Conservation (phyloP, 345 rosid genomes). For the Adansonia digitata region DNA sequence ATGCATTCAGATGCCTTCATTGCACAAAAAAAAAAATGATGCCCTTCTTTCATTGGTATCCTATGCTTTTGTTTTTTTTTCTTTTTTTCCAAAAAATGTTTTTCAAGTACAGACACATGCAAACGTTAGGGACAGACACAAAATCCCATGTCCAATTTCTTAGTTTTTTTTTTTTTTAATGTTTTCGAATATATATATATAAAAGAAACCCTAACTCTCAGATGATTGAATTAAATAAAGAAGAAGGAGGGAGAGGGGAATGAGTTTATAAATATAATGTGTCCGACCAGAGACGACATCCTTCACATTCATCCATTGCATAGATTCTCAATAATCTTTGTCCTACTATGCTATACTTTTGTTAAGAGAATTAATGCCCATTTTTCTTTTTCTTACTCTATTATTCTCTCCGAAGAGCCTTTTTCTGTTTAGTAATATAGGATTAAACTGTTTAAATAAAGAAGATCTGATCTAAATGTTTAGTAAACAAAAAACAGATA, state of each 20-base stretch:
- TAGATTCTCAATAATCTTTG: constrained; percentile 25
- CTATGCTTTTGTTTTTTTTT: no score
- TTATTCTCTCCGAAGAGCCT: not conserved
- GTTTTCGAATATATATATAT: not conserved
- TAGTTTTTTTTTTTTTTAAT: not conserved
- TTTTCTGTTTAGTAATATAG: not conserved
- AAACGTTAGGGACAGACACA: constrained; percentile 9
- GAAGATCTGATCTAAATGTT: no score
- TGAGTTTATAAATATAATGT: not conserved
- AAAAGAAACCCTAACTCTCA: constrained; percentile 17
- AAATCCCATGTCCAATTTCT: not conserved
- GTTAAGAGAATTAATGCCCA: constrained; percentile 4
- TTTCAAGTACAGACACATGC: constrained; percentile 9
- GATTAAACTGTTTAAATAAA: no score
- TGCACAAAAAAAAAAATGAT: constrained; percentile 31
- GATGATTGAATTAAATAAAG: not conserved
- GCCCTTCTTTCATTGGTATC: constrained; percentile 44
- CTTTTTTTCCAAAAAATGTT: constrained; percentile 13
- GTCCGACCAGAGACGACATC: constrained; percentile 32
- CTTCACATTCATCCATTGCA: constrained; percentile 19
- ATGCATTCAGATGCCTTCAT: constrained; percentile 43
- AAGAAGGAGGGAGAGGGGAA: constrained; percentile 4
- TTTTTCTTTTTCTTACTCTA: constrained; percentile 13
- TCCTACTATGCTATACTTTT: not conserved
- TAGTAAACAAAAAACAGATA: not conserved